These are phyloP conservation scores for Apiotrichum gracile DNA, from an alignment of 1,284 basidiomycete genomes.

Conservation along the genomic window DNA sequence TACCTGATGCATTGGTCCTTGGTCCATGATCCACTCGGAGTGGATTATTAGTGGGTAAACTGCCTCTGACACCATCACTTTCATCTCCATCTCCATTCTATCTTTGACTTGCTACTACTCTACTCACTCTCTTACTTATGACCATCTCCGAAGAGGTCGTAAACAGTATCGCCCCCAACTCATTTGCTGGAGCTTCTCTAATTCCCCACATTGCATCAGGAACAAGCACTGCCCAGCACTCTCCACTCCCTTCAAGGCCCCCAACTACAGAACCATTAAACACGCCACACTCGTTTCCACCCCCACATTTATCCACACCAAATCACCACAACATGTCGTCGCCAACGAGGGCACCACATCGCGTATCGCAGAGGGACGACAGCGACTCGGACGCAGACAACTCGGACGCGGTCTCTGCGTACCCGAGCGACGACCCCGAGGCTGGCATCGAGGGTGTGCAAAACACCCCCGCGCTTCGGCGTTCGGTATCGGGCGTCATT, in stretches of 20 bases:
- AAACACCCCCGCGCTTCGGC: not conserved
- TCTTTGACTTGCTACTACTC: not conserved
- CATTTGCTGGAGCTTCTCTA: not conserved
- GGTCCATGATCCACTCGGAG: too few species aligned
- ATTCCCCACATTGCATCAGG: not conserved
- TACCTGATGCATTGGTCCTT: too few species aligned
- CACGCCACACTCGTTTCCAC: not conserved
- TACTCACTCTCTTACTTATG: not conserved
- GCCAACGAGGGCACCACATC: not conserved
- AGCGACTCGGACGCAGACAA: not conserved
- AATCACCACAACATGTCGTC: not conserved
- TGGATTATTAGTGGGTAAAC: not conserved
- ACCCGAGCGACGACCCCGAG: not conserved
- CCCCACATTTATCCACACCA: not conserved
- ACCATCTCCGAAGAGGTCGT: not conserved
- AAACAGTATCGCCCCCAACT: not conserved
- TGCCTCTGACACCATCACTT: not conserved
- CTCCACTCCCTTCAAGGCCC: not conserved
- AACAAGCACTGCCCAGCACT: not conserved
- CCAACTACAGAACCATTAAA: not conserved
- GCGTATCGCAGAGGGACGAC: not conserved
- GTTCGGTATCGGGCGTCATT: slow-evolving; percentile 2
- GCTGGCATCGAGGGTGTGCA: not conserved
- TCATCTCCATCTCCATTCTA: not conserved
- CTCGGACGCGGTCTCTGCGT: not conserved